phyloP scores from a whole-genome alignment of 2,329 filamentous ascomycete species.

The Talaromyces amestolkiae region DNA sequence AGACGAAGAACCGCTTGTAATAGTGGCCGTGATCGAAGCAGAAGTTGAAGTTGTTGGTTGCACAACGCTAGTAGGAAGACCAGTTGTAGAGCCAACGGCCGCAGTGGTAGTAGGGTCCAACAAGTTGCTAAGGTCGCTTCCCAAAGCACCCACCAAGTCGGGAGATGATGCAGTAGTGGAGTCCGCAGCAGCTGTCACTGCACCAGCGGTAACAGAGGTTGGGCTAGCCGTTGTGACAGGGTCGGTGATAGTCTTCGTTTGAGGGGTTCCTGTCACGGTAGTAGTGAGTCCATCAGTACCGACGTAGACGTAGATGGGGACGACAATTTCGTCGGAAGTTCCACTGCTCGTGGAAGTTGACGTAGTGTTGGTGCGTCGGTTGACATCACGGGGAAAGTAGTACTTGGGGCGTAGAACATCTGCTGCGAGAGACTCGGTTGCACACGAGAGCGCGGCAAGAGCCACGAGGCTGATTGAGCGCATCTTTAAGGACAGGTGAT shows the following conservation, averaged over 20 bases:
- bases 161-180: conserved; percentile 8
- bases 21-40: background rate
- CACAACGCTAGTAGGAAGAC: conserved; percentile 14
- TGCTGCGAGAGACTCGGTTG: conserved; percentile 31
- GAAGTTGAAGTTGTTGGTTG: conserved; percentile 11
- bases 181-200: conserved; percentile 20
- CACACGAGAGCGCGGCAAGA: conserved; percentile 33
- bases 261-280: conserved; percentile 18
- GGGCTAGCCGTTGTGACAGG: conserved; percentile 10
- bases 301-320: conserved; percentile 20
- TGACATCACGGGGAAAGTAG: conserved; percentile 36
- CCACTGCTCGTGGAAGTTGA: conserved; percentile 6
- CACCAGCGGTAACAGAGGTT: conserved; percentile 25
- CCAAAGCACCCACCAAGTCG: conserved; percentile 13
- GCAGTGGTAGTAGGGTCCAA: conserved; percentile 8
- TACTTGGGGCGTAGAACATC: conserved; percentile 33
- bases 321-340: conserved; percentile 1
- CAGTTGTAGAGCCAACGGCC: conserved; percentile 7
- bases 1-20: conserved; percentile 4
- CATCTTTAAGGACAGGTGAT: conserved; percentile 27
- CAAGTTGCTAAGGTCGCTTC: conserved; percentile 11
- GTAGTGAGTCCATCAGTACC: conserved; percentile 18
- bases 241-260: conserved; percentile 11
- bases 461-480: conserved; percentile 30
- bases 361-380: conserved; percentile 25